Evolutionary conservation across 1,284 basidiomycete genomes (phyloP).

Genomic region (Porogramme epimiltina): DNA sequence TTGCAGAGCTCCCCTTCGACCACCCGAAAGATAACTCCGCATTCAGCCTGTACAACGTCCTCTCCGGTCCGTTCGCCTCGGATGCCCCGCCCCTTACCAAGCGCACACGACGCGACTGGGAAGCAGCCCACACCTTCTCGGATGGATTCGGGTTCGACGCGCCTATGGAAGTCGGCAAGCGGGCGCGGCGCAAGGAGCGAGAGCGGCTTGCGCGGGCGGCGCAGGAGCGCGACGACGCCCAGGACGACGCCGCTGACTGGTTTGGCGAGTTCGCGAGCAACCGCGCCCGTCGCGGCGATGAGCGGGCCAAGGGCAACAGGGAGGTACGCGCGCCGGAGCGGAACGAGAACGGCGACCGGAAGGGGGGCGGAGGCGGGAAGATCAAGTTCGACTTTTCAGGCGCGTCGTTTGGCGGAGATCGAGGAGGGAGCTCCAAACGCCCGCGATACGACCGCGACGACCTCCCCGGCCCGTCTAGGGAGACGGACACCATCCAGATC

Average conservation of each 20-base stretch:
- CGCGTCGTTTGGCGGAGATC: constrained; percentile 5
- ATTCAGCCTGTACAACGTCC: constrained; percentile 71
- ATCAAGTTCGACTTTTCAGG: constrained; percentile 42
- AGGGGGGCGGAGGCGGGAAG: constrained; percentile 15
- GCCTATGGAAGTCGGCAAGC: constrained; percentile 65
- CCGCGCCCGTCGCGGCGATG: constrained; percentile 10
- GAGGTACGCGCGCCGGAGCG: background rate
- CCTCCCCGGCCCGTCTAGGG: constrained; percentile 27
- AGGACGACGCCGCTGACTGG: constrained; percentile 63
- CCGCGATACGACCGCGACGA: constrained; percentile 23
- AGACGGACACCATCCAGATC: constrained; percentile 33
- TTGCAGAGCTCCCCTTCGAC: constrained; percentile 49
- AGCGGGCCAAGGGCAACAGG: constrained; percentile 2
- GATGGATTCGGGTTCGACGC: constrained; percentile 47
- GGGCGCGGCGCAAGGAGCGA: constrained; percentile 60
- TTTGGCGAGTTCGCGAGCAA: constrained; percentile 47
- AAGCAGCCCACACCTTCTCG: constrained; percentile 32
- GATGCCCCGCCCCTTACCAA: constrained; percentile 29
- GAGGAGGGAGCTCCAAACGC: constrained; percentile 18
- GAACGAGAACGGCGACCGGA: constrained; percentile 3
- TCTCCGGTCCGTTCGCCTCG: constrained; percentile 76
- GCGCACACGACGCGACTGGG: constrained; percentile 33
- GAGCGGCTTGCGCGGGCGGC: constrained; percentile 53
- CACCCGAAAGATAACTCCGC: constrained; percentile 67
- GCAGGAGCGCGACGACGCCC: constrained; percentile 42